Base-by-base conservation (phyloP, 192 early-diverging fungal species). In the Funneliformis geosporum region DNA sequence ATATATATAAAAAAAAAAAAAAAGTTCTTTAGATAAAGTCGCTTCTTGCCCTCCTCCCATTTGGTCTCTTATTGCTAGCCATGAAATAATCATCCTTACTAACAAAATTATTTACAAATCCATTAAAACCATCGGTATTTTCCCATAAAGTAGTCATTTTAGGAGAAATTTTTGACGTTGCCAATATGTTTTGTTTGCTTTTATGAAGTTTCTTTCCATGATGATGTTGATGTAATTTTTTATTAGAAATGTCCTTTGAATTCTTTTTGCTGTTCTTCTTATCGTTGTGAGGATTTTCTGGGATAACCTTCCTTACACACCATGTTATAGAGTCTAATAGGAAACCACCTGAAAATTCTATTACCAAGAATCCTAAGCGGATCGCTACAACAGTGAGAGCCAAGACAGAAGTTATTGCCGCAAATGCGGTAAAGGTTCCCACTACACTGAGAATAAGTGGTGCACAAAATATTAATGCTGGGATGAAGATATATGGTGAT, bases 1-100 rank as follows among this genome's bases (percentile, higher is more conserved):
- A 16, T 16, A 55, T 16, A 55, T 55, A 55, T 55, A 18, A 55
- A 18, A 18, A 55, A 5, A 55, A 18, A 18, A 55, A 55, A 55
- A 21, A 55, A 55, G 16, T 0, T 27, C 25, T 12, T 64, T 28
- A 64, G 23, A 64, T 64, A 12, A 25, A 64, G 27, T 64, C 61
- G 25, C 61, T 64, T 27, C 61, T 64, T 18, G 61, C n/a, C 27
- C 61, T 64, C 11, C 61, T 64, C 25, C 61, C 61, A 28, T 64
- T 64, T 8, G 50, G 50, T 28, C 61, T 64, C n/a, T 28, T 64
- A 3, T 64, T 64, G 18, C 9, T 64, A 23, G 14, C 59, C 61
- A 64, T 64, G 25, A 64, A 64, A 64, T 64, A 64, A 64, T 64
- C 61, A 28, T 64, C 61, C 23, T 64, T 64, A 64, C 61, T 64